phyloP scores from a whole-genome alignment of 306 rosid genomes.

The Arachis hypogaea region DNA sequence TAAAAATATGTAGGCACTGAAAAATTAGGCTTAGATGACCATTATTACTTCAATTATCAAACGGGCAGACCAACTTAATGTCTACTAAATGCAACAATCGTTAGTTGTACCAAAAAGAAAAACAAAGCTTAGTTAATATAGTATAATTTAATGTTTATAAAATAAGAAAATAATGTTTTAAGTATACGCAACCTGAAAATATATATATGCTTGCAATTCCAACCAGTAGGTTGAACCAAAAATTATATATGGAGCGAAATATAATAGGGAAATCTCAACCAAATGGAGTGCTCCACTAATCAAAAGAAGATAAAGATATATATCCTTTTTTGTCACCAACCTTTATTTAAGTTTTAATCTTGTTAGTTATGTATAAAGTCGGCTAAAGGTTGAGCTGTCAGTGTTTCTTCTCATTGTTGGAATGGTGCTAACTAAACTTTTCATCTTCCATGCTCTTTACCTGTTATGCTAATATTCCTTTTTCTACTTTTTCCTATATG shows the following conservation, averaged over 20 bases:
- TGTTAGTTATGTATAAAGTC: conserved; percentile 45
- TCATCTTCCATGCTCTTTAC: conserved; percentile 22
- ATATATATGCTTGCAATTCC: conserved; percentile 17
- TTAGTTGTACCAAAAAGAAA: conserved; percentile 45
- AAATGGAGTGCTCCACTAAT: conserved; percentile 34
- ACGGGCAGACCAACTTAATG: conserved; percentile 22
- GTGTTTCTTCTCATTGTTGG: conserved; percentile 48
- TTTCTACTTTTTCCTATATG: neutral
- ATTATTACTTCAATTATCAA: conserved; percentile 27
- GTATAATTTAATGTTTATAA: conserved; percentile 22
- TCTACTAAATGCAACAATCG: conserved; percentile 37
- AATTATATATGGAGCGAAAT: neutral
- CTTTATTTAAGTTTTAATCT: conserved; percentile 39
- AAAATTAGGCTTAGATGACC: conserved; percentile 4
- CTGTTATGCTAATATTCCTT: conserved; percentile 8
- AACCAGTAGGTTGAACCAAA: conserved; percentile 30
- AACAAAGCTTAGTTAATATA: neutral
- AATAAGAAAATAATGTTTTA: neutral
- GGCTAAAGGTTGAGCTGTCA: conserved; percentile 68
- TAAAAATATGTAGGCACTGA: neutral
- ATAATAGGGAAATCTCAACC: neutral
- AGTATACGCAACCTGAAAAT: conserved; percentile 26
- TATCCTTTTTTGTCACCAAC: conserved; percentile 39
- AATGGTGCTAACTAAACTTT: conserved; percentile 41
- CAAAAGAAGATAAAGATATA: conserved; percentile 36